Evolutionary conservation across 2,329 filamentous ascomycete genomes (phyloP).

Genomic region (Saccharata proteae): DNA sequence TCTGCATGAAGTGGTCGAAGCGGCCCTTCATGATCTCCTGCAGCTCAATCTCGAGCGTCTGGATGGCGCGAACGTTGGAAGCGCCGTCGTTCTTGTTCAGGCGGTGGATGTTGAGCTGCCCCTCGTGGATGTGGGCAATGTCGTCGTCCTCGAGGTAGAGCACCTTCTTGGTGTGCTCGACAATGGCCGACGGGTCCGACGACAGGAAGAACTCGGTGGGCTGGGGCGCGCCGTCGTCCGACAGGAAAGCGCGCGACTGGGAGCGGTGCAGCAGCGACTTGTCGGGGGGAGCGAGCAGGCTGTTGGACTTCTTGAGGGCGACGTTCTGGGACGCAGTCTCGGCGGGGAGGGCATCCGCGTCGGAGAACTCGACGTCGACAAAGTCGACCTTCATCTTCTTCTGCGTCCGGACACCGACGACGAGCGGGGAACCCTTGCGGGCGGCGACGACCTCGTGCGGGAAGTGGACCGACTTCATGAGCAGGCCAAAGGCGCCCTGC

Average conservation of each 20-base stretch:
- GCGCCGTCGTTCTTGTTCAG: slow-evolving; percentile 93
- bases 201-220: slow-evolving; percentile 99
- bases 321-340: slow-evolving; percentile 95
- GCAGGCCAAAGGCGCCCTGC: slow-evolving; percentile 90
- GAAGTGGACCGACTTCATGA: slow-evolving; percentile 98
- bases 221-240: slow-evolving; percentile 94
- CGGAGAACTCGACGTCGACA: slow-evolving; percentile 94
- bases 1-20: slow-evolving; percentile 99
- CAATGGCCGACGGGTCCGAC: slow-evolving; percentile 93
- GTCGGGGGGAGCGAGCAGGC: slow-evolving; percentile 70
- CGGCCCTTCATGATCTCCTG: slow-evolving; percentile 99
- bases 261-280: slow-evolving; percentile 97
- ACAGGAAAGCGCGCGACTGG: slow-evolving; percentile 97
- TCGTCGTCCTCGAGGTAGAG: slow-evolving; percentile 99
- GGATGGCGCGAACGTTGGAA: slow-evolving; percentile 94
- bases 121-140: slow-evolving; percentile 98
- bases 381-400: slow-evolving; percentile 99
- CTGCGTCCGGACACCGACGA: slow-evolving; percentile 91
- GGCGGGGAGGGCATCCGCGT: slow-evolving; percentile 70
- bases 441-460: slow-evolving; percentile 96
- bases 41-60: slow-evolving; percentile 96
- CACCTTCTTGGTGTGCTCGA: slow-evolving; percentile 99
- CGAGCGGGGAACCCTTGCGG: slow-evolving; percentile 94
- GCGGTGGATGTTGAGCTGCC: slow-evolving; percentile 96
- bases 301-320: slow-evolving; percentile 71